Conservation (phyloP, 352 stramenopile genomes). For the Phytophthora hibernalis region DNA sequence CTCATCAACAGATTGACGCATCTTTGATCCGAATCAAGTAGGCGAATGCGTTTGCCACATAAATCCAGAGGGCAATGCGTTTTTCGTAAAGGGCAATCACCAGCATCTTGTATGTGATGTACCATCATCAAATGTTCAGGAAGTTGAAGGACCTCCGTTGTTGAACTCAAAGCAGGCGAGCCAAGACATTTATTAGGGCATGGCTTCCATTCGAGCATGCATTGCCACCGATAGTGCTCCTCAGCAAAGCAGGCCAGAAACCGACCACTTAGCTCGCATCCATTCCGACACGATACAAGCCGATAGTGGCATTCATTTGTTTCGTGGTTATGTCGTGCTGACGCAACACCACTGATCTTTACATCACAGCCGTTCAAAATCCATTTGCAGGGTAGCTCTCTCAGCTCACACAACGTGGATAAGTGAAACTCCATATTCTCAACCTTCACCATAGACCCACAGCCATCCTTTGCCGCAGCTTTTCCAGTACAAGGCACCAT, state of each 20-base stretch:
- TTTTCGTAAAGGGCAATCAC: slow-evolving; percentile 51
- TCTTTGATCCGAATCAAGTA: slow-evolving; percentile 43
- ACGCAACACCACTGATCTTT: slow-evolving; percentile 45
- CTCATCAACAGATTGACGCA: slow-evolving; percentile 26
- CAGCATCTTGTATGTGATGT: slow-evolving; percentile 52
- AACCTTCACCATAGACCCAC: slow-evolving; percentile 44
- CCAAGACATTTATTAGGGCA: slow-evolving; percentile 46
- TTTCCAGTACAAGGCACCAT: slow-evolving; percentile 48
- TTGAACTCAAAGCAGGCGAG: not conserved
- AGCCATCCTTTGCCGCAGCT: slow-evolving; percentile 37
- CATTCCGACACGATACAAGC: slow-evolving; percentile 54
- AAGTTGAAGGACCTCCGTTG: slow-evolving; percentile 10
- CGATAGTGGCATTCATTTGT: slow-evolving; percentile 65
- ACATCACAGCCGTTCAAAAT: slow-evolving; percentile 50
- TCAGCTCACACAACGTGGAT: slow-evolving; percentile 51
- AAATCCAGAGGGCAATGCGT: slow-evolving; percentile 62
- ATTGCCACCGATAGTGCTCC: slow-evolving; percentile 79
- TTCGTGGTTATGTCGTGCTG: slow-evolving; percentile 63
- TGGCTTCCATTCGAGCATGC: slow-evolving; percentile 46
- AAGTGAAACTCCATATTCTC: slow-evolving; percentile 76
- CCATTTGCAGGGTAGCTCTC: slow-evolving; percentile 66
- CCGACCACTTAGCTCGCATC: slow-evolving; percentile 47
- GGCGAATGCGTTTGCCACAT: slow-evolving; percentile 66
- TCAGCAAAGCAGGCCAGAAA: slow-evolving; percentile 57
- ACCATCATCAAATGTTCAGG: slow-evolving; percentile 51